Evolutionary conservation across 202 grass and related monocot genomes (phyloP).

Genomic region (Musa balbisiana): DNA sequence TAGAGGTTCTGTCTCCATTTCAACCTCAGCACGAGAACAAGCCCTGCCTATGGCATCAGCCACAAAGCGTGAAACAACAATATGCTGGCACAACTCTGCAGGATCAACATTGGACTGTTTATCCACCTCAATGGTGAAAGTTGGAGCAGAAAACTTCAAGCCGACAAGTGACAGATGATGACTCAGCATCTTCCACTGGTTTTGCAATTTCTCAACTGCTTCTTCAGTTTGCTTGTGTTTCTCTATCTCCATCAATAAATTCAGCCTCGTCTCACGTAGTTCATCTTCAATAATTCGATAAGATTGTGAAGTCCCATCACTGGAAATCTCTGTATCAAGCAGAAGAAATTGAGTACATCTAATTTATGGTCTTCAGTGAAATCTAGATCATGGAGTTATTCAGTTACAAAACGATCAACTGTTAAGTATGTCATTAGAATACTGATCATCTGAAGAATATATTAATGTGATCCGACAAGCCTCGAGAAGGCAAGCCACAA

Average conservation of each 20-base stretch:
- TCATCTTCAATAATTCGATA: slow-evolving; percentile 52
- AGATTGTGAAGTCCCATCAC: slow-evolving; percentile 55
- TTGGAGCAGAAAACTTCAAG: slow-evolving; percentile 43
- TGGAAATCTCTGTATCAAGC: slow-evolving; percentile 61
- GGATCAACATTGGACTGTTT: slow-evolving; percentile 54
- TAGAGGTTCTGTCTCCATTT: slow-evolving; percentile 50
- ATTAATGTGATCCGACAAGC: background rate
- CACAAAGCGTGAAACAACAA: slow-evolving; percentile 72
- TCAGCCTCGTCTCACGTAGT: slow-evolving; percentile 66
- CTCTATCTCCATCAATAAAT: slow-evolving; percentile 71
- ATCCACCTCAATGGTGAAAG: slow-evolving; percentile 28
- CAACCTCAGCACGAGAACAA: slow-evolving; percentile 54
- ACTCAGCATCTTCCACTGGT: slow-evolving; percentile 69
- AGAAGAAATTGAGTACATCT: background rate
- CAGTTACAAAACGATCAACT: no score
- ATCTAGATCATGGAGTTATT: background rate
- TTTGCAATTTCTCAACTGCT: slow-evolving; percentile 54
- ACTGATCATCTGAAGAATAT: background rate
- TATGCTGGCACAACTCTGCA: slow-evolving; percentile 63
- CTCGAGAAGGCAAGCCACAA: background rate
- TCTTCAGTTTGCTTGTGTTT: slow-evolving; percentile 83
- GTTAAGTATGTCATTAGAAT: background rate
- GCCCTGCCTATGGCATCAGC: slow-evolving; percentile 51
- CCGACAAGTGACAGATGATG: slow-evolving; percentile 61
- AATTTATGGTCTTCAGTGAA: background rate